Evolutionary conservation across 805 yeast species (phyloP).

Genomic region (Pichia gijzeniarum): DNA sequence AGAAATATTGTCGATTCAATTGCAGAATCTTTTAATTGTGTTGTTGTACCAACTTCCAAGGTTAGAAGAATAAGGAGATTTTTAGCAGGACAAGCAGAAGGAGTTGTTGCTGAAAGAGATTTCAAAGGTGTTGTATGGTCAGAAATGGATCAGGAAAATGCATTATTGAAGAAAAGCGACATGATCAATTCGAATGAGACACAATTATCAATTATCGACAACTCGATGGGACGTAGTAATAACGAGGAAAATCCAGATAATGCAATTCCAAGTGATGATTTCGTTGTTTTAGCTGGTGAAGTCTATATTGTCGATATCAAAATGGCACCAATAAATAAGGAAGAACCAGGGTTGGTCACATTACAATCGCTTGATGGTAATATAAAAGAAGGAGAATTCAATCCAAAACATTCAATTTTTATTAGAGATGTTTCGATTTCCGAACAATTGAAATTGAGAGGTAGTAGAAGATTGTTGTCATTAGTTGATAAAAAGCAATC

Average conservation of each 20-base stretch:
- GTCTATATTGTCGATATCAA: constrained; percentile 79
- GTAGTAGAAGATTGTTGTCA: constrained; percentile 64
- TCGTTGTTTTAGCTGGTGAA: constrained; percentile 71
- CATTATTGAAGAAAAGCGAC: constrained; percentile 27
- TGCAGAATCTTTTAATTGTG: constrained; percentile 78
- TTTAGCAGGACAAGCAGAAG: constrained; percentile 93
- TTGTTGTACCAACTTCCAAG: constrained; percentile 86
- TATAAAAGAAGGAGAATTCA: constrained; percentile 44
- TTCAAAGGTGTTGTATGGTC: constrained; percentile 90
- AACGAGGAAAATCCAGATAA: constrained; percentile 30
- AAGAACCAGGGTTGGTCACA: constrained; percentile 62
- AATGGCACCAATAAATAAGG: constrained; percentile 53
- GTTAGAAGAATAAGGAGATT: constrained; percentile 89
- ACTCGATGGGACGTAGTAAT: constrained; percentile 30
- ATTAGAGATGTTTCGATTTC: constrained; percentile 83
- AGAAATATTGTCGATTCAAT: constrained; percentile 77
- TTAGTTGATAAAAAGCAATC: constrained; percentile 68
- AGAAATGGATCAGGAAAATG: constrained; percentile 70
- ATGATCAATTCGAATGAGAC: constrained; percentile 34
- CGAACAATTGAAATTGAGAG: constrained; percentile 68
- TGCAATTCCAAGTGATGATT: constrained; percentile 75
- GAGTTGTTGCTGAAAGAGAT: constrained; percentile 84
- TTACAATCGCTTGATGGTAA: constrained; percentile 61
- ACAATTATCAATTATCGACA: constrained; percentile 35
- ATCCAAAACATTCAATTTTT: constrained; percentile 63